Conservation (phyloP, 805 yeast species). For the Candida sithepensis region DNA sequence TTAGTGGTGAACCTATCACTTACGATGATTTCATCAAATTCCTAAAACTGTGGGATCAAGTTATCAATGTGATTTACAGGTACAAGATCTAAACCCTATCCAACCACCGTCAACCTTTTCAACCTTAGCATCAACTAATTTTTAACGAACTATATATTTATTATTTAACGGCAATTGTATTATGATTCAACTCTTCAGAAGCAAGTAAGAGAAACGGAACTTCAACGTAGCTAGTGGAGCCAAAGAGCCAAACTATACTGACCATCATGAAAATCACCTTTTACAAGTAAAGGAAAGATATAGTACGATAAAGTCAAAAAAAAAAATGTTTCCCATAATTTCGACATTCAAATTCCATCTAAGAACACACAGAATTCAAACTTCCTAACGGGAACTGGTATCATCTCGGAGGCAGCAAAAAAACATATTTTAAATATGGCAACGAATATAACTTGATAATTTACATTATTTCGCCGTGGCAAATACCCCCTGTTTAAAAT, state of each 20-base stretch:
- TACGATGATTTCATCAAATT: conserved; percentile 59
- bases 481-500: conserved; percentile 51
- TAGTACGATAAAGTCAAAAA: no score
- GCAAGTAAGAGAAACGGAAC: no score
- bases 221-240: no score
- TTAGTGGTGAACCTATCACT: conserved; percentile 57
- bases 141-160: not conserved
- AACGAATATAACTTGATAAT: conserved; percentile 61
- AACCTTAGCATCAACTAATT: no score
- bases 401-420: conserved; percentile 58
- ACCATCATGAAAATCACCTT: no score
- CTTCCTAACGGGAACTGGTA: conserved; percentile 52
- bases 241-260: no score
- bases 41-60: conserved; percentile 40
- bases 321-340: conserved; percentile 34
- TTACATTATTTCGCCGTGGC: conserved; percentile 66
- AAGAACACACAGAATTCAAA: conserved; percentile 44
- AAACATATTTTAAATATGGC: conserved; percentile 45
- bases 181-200: no score
- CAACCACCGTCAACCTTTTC: no score
- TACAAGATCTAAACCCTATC: conserved; percentile 6
- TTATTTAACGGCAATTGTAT: not conserved
- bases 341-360: conserved; percentile 63
- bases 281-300: no score
- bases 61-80: conserved; percentile 12